Evolutionary conservation across 495 filamentous ascomycete species (phyloP).

Genomic region (Aspergillus sparsus): DNA sequence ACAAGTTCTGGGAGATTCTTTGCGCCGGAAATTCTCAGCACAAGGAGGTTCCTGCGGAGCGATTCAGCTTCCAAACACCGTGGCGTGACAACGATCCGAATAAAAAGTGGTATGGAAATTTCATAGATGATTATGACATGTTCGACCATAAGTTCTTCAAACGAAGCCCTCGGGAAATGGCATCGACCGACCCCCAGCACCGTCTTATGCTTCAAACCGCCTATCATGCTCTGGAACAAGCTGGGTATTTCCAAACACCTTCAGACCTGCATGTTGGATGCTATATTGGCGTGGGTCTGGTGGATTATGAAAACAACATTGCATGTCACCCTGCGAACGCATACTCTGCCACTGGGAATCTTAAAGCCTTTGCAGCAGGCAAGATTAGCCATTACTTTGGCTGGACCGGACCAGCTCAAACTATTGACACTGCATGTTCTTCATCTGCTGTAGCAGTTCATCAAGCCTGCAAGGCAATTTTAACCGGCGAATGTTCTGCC

Average conservation of each 20-base stretch:
- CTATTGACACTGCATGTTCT: conserved; percentile 50
- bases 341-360: conserved; percentile 35
- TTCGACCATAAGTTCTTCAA: conserved; percentile 58
- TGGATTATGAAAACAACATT: conserved; percentile 42
- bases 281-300: conserved; percentile 31
- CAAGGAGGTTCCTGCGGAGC: too few species aligned
- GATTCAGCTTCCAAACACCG: conserved; percentile 17
- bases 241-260: conserved; percentile 32
- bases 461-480: conserved; percentile 33
- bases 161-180: conserved; percentile 43
- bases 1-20: too few species aligned
- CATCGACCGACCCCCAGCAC: conserved; percentile 53
- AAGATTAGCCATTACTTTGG: conserved; percentile 43
- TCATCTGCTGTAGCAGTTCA: conserved; percentile 43
- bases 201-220: conserved; percentile 46
- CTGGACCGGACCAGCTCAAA: conserved; percentile 46
- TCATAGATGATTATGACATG: conserved; percentile 40
- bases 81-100: conserved; percentile 15
- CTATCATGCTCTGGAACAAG: conserved; percentile 50
- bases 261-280: conserved; percentile 28
- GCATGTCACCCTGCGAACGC: conserved; percentile 34
- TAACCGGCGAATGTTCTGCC: conserved; percentile 32
- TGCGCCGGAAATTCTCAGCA: too few species aligned
- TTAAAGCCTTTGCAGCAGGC: conserved; percentile 34
- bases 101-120: conserved; percentile 47